Base-by-base conservation (phyloP, 495 filamentous ascomycete species). In the Penicillium ucsense region DNA sequence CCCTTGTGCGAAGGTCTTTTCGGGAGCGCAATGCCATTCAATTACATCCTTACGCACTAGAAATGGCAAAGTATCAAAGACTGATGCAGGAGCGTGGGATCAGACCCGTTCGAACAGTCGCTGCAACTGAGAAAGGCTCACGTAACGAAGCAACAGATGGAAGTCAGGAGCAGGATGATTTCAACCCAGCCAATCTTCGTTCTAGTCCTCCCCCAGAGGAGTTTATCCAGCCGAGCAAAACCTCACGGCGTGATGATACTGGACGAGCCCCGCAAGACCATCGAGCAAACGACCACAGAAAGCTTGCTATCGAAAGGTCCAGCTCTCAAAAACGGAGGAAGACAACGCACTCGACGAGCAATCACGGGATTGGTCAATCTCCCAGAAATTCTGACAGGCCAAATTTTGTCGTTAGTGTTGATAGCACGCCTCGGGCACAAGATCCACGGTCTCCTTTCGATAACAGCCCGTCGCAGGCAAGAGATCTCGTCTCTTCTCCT, bases 21-120 rank as follows among this genome's bases (percentile, higher is more conserved):
- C 74, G 86, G 31, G 76, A 83, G 28, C 73, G 86, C 45, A 88
- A 86, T 46, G 78, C 84, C 3, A 87, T 87, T 32, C 86, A 90
- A 56, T 62, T 87, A 43, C 83, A 86, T 52, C 85, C 85, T 0
- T 89, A 88, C 57, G 60, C 77, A 2, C 55, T 85, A 4, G 85
- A 89, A 54, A 74, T 74, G 53, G 83, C 74, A n/a, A 77, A 77
- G 47, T 87, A 88, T 57, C 69, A 73, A 20, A 74, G 57, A 6
- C 68, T 72, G 6, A 74, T 86, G 59, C 80, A 75, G 45, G 76
- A 76, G 5, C 66, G 80, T 37, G 84, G 84, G 0, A 49, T 88
- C 6, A 78, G 75, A 48, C 83, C 84, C 1, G 64, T 88, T 33
- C 76, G 72, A 41, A 61, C 85, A 33, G 61, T 66, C 30, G 45